Evolutionary conservation across 2,329 filamentous ascomycete species (phyloP).

Genomic region (Fusarium zealandicum): DNA sequence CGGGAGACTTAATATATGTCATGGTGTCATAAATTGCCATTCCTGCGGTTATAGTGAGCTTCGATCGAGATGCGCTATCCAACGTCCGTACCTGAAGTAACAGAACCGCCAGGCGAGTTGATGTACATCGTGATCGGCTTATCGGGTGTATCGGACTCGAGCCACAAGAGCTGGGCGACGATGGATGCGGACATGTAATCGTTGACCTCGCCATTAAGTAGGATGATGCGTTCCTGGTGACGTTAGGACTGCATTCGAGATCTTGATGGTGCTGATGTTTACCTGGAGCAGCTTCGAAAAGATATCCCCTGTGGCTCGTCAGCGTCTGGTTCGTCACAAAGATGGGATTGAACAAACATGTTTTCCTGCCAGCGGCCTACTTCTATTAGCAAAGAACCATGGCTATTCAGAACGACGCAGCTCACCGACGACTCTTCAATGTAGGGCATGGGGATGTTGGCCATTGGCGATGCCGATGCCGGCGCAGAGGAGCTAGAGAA

Average conservation of each 20-base stretch:
- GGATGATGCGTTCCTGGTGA: conserved; percentile 85
- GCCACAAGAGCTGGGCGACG: conserved; percentile 94
- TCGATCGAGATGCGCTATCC: not conserved
- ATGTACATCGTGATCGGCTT: conserved; percentile 98
- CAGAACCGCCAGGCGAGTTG: conserved; percentile 92
- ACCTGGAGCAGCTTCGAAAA: conserved; percentile 82
- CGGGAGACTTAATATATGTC: conserved; percentile 92
- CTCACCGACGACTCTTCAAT: conserved; percentile 57
- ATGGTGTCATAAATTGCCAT: conserved; percentile 98
- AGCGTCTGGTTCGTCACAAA: conserved; percentile 9
- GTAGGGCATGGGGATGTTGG: conserved; percentile 64
- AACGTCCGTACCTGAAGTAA: conserved; percentile 66
- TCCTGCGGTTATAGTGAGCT: conserved; percentile 47
- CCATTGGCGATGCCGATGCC: conserved; percentile 41
- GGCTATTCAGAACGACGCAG: conserved; percentile 1
- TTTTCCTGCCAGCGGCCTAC: conserved; percentile 78
- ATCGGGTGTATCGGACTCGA: conserved; percentile 94
- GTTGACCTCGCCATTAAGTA: conserved; percentile 90
- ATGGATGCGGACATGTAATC: conserved; percentile 91
- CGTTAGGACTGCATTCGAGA: conserved; percentile 18
- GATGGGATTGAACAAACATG: conserved; percentile 61
- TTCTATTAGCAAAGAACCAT: conserved; percentile 38
- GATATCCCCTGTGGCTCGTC: conserved; percentile 70
- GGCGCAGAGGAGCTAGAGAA: conserved; percentile 47
- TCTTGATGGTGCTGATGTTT: conserved; percentile 27